Conservation (phyloP, 345 rosid species). For the Pelargonium nanum region DNA sequence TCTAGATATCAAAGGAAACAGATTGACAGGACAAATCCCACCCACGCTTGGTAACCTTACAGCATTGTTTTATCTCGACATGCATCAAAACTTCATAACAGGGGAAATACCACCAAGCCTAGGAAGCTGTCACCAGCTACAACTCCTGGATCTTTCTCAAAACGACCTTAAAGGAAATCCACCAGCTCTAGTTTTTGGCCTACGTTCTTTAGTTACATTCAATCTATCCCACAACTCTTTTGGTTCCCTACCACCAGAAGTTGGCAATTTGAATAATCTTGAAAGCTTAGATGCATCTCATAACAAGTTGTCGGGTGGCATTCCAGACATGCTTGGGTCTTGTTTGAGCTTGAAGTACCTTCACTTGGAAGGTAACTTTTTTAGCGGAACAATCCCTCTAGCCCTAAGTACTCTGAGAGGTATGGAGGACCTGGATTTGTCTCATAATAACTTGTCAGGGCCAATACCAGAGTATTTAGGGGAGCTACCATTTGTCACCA, state of each 20-base stretch:
- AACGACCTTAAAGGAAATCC: not conserved
- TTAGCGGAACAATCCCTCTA: not conserved
- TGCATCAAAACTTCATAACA: not conserved
- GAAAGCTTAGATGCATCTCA: not conserved
- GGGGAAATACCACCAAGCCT: not conserved
- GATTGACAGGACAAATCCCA: not conserved
- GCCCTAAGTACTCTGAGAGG: not conserved
- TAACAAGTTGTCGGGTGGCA: not conserved
- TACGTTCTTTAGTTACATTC: not conserved
- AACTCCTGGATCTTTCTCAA: not conserved
- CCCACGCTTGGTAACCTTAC: constrained; percentile 1
- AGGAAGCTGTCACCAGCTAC: not conserved
- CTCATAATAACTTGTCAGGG: not conserved
- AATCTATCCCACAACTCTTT: not conserved
- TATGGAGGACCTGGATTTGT: not conserved
- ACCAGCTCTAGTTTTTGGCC: not conserved
- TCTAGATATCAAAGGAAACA: not conserved
- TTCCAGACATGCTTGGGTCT: not conserved
- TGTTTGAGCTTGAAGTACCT: not conserved
- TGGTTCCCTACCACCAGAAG: constrained; percentile 1
- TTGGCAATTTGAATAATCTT: not conserved
- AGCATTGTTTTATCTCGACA: not conserved
- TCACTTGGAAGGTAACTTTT: not conserved
- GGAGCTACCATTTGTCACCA: not conserved
- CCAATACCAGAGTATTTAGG: not conserved